Percentiles rank a stretch among this genome's conserved stretches.
Conservation (phyloP, 2,329 filamentous ascomycete species). For the Paraphaeosphaeria sporulosa region DNA sequence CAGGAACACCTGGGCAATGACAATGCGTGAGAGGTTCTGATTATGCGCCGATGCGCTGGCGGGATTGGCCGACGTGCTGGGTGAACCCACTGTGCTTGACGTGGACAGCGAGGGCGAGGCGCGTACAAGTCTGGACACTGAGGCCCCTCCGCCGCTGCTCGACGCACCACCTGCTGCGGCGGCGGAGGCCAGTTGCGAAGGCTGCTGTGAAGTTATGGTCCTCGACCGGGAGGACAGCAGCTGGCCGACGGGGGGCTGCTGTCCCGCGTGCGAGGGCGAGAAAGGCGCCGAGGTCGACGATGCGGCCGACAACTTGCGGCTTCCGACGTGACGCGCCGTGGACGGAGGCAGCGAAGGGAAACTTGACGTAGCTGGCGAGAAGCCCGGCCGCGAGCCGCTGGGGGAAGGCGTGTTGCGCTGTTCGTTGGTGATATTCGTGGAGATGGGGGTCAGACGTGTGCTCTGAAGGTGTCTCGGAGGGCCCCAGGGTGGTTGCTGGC, state of each 20-base stretch:
- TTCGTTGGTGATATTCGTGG: conserved; percentile 57
- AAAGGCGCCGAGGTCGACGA: conserved; percentile 64
- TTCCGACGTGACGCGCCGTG: conserved; percentile 58
- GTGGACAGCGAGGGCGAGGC: conserved; percentile 67
- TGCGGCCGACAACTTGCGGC: conserved; percentile 62
- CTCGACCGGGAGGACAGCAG: conserved; percentile 65
- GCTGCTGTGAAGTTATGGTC: conserved; percentile 61
- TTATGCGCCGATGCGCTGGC: conserved; percentile 52
- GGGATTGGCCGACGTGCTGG: conserved; percentile 59
- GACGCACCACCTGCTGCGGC: conserved; percentile 61
- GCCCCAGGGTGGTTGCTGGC: conserved; percentile 66
- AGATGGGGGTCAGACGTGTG: conserved; percentile 66
- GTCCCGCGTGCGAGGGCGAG: conserved; percentile 62
- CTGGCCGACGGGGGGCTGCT: conserved; percentile 60
- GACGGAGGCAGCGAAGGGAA: conserved; percentile 62
- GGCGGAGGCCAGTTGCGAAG: conserved; percentile 64
- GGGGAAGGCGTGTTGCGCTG: conserved; percentile 55
- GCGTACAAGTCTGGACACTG: conserved; percentile 59
- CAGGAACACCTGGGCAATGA: conserved; percentile 93
- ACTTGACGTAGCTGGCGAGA: conserved; percentile 60
- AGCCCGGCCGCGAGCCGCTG: conserved; percentile 59
- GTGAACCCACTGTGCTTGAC: conserved; percentile 62
- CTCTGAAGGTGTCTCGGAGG: conserved; percentile 62
- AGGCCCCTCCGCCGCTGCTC: conserved; percentile 62
- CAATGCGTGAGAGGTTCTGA: conserved; percentile 80